Percentiles rank a stretch among this genome's conserved stretches.
These are phyloP conservation scores for Cyberlindnera mycetangii DNA, from an alignment of 805 yeast species.

Conservation along the genomic window DNA sequence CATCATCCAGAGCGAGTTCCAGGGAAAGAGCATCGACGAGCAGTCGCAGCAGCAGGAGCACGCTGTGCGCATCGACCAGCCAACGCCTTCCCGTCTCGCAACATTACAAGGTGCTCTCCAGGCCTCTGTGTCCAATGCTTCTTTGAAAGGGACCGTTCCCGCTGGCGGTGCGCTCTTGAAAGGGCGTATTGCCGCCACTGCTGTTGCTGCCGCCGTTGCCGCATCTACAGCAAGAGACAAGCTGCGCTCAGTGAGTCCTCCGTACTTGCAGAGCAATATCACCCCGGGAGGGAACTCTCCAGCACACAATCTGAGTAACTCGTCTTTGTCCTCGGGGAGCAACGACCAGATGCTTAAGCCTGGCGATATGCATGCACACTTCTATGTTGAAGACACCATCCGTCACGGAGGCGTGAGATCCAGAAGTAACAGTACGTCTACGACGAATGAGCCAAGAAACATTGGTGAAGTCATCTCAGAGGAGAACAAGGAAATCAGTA, in stretches of 20 bases:
- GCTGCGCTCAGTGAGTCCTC: constrained; percentile 19
- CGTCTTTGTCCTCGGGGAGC: constrained; percentile 21
- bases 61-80: constrained; percentile 10
- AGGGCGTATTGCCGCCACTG: constrained; percentile 36
- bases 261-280: neutral
- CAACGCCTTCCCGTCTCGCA: constrained; percentile 9
- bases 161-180: constrained; percentile 47
- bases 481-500: constrained; percentile 4
- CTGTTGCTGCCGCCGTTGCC: constrained; percentile 39
- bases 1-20: constrained; percentile 22
- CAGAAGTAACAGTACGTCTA: constrained; percentile 30
- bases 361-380: constrained; percentile 72
- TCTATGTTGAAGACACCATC: constrained; percentile 64
- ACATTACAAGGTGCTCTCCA: neutral
- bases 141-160: constrained; percentile 34
- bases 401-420: constrained; percentile 42
- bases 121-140: constrained; percentile 7
- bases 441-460: constrained; percentile 19
- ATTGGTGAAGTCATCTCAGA: constrained; percentile 8
- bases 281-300: constrained; percentile 4
- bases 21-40: constrained; percentile 1
- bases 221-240: constrained; percentile 36
- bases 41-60: constrained; percentile 4
- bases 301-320: constrained; percentile 18
- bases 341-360: constrained; percentile 8